Evolutionary conservation across 331 rosid genomes (phyloP), one percentile per base, ranked within the genome.

Genomic region (Rhamnella rubrinervis): DNA sequence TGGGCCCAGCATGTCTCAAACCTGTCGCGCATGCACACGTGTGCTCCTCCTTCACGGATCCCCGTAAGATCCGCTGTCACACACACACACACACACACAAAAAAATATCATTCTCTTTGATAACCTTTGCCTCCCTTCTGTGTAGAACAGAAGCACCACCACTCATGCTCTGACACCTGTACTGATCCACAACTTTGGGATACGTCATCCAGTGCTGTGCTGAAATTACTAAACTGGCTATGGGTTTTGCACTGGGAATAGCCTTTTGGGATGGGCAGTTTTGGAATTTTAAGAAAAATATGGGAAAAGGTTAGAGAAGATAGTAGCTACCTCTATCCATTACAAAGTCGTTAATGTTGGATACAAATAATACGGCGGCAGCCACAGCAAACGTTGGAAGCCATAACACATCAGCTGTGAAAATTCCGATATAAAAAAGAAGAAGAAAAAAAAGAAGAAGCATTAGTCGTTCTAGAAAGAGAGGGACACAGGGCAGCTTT

Each of bases 11-110:
- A 25, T 86, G 90, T 77, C 81, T 69, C 77, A 56, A 7, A 76
- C 76, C 73, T 82, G 92, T 90, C 85, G 71, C 78, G 84, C 96
- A 83, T 85, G 92, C 89, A 88, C 97, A 92, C 96, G 97, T 88
- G 98, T 78, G 39, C 64, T 21, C 62, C 71, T 76, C 73, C 81
- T 74, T 77, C 78, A 67, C 63, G 15, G 75, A 85, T 84, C 87
- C 89, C 83, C 35, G 74, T 68, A 8, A 74, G 78, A 81, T 84
- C 77, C 71, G 73, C 80, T 85, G 73, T 61, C 78, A 81, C 64
- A 69, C 69, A 53, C 55, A 18, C 63, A 61, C 78, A 59, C n/a
- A n/a, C n/a, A n/a, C n/a, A n/a, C n/a, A n/a, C n/a, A 25, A 31
- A 78, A 66, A 17, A 57, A 40, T 52, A 67, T 39, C 85, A 78